phyloP scores from a whole-genome alignment of 208 protist genomes.

The Eutreptiella sp. region DNA sequence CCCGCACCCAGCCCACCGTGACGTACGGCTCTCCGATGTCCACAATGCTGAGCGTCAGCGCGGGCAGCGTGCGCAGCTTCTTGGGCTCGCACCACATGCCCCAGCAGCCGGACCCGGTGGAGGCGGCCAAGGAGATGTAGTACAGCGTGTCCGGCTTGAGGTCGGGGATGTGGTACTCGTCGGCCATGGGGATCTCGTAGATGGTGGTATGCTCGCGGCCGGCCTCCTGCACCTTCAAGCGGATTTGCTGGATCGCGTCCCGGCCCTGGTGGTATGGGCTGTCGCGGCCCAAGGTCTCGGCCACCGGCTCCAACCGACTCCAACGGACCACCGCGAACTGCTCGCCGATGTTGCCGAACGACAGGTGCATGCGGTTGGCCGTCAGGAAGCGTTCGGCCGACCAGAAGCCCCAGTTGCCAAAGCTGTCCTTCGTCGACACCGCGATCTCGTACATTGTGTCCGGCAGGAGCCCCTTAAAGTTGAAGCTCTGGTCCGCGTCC shows the following conservation, averaged over 20 bases:
- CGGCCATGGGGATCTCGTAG: conserved; percentile 67
- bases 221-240: conserved; percentile 69
- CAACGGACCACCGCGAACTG: conserved; percentile 81
- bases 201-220: conserved; percentile 36
- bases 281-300: conserved; percentile 11
- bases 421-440: conserved; percentile 61
- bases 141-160: conserved; percentile 73
- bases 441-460: conserved; percentile 70
- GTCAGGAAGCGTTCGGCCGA: conserved; percentile 67
- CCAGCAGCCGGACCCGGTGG: conserved; percentile 74
- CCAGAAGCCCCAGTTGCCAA: conserved; percentile 76
- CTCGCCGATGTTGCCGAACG: conserved; percentile 78
- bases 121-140: conserved; percentile 72
- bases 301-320: too few relatives aligned
- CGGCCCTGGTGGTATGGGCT: too few relatives aligned
- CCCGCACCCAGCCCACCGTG: conserved; percentile 60
- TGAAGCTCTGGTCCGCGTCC: neutral
- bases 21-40: conserved; percentile 80
- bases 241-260: conserved; percentile 71
- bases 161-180: conserved; percentile 66
- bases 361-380: conserved; percentile 61
- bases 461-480: conserved; percentile 68
- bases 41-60: conserved; percentile 61
- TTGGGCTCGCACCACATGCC: conserved; percentile 77
- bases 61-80: conserved; percentile 75